phyloP scores from a whole-genome alignment of 2,329 filamentous ascomycete genomes.

The Arthrinium puccinioides region DNA sequence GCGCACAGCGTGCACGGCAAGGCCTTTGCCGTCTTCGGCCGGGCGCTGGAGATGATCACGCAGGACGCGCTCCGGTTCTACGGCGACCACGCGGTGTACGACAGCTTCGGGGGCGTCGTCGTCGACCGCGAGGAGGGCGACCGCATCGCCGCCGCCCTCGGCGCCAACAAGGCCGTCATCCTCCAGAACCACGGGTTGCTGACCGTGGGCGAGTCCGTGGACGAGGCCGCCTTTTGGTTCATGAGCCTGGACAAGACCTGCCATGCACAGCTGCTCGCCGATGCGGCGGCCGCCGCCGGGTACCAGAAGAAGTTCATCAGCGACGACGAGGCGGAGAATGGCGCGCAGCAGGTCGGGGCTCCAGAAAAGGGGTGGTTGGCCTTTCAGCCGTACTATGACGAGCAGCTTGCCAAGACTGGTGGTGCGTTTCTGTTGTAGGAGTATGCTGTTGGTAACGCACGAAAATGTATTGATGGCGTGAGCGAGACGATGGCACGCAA shows the following conservation, averaged over 20 bases:
- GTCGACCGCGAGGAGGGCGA: slow-evolving; percentile 47
- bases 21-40: slow-evolving; percentile 48
- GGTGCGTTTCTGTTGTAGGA: slow-evolving; percentile 4
- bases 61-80: slow-evolving; percentile 53
- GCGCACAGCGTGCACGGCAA: slow-evolving; percentile 48
- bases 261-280: slow-evolving; percentile 35
- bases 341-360: slow-evolving; percentile 17
- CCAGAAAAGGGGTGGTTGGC: slow-evolving; percentile 23
- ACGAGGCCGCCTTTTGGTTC: slow-evolving; percentile 56
- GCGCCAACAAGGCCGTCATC: slow-evolving; percentile 44
- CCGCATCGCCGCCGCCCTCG: slow-evolving; percentile 46
- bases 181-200: slow-evolving; percentile 55
- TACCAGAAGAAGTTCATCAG: slow-evolving; percentile 20
- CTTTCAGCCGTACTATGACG: slow-evolving; percentile 10
- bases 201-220: slow-evolving; percentile 52
- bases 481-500: too few relatives aligned
- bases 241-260: slow-evolving; percentile 28
- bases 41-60: slow-evolving; percentile 50
- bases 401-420: slow-evolving; percentile 5
- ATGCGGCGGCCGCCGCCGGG: slow-evolving; percentile 28
- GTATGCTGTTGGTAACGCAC: too few relatives aligned
- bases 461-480: too few relatives aligned
- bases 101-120: slow-evolving; percentile 51
- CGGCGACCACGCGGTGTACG: slow-evolving; percentile 47
- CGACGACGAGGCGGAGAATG: slow-evolving; percentile 28